phyloP scores from a whole-genome alignment of 805 yeast species.

The Metschnikowia gelsemii region DNA sequence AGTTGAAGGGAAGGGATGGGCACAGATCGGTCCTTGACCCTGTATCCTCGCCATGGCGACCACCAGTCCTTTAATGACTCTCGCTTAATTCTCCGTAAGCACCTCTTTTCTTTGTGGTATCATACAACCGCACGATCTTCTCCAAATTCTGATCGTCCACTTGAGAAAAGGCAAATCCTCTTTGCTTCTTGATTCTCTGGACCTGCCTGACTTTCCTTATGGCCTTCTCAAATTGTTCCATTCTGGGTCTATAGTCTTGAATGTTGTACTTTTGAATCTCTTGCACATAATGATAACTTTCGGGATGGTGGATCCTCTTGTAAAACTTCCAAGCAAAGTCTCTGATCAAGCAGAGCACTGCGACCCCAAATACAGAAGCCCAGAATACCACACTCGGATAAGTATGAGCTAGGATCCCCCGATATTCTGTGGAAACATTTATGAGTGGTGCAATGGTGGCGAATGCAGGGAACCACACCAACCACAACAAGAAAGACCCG shows the following conservation, averaged over 20 bases:
- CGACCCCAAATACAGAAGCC: conserved; percentile 75
- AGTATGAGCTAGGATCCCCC: conserved; percentile 72
- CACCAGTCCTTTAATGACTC: conserved; percentile 11
- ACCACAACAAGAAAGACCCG: conserved; percentile 85
- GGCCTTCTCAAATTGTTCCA: conserved; percentile 95
- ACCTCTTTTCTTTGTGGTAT: conserved; percentile 84
- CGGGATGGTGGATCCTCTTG: conserved; percentile 88
- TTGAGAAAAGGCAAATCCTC: conserved; percentile 98
- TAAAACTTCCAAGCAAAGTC: conserved; percentile 94
- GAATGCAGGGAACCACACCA: conserved; percentile 82
- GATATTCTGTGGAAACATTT: conserved; percentile 78
- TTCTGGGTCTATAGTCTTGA: conserved; percentile 91
- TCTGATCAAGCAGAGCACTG: conserved; percentile 74
- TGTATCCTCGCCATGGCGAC: neutral
- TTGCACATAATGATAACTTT: conserved; percentile 91
- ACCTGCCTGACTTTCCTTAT: conserved; percentile 97
- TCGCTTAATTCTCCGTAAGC: conserved; percentile 55
- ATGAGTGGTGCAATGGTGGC: conserved; percentile 81
- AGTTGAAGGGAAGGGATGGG: no score
- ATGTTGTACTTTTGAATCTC: conserved; percentile 94
- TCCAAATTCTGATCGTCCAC: conserved; percentile 90
- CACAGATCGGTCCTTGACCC: no score
- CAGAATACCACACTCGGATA: conserved; percentile 81
- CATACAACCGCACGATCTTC: conserved; percentile 86
- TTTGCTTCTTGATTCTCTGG: conserved; percentile 94